Evolutionary conservation across 139 green algal species (phyloP).

Genomic region (Ettlia oleoabundans): DNA sequence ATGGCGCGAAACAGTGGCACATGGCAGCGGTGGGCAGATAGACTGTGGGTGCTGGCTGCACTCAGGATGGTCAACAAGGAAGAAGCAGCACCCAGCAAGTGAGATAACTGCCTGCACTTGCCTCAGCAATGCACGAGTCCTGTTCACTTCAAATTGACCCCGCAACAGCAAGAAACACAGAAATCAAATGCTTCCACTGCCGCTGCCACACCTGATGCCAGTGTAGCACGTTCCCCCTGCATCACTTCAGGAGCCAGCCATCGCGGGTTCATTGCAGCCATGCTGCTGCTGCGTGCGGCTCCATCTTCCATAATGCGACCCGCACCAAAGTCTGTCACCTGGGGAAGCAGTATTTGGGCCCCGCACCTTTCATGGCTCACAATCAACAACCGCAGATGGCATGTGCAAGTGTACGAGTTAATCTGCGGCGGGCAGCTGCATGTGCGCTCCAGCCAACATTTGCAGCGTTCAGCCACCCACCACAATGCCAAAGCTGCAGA

Average conservation of each 20-base stretch:
- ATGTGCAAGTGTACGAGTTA: too few species aligned
- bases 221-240: neutral
- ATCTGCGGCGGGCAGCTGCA: too few species aligned
- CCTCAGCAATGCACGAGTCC: too few species aligned
- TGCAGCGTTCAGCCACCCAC: too few species aligned
- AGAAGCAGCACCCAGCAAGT: too few species aligned
- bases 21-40: neutral
- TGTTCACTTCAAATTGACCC: too few species aligned
- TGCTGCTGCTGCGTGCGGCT: neutral
- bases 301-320: neutral
- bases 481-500: too few species aligned
- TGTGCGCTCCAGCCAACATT: too few species aligned
- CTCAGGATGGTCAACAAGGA: neutral
- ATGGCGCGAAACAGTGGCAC: neutral
- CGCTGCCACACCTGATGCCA: neutral
- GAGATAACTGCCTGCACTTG: too few species aligned
- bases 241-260: constrained; percentile 5
- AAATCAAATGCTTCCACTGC: neutral
- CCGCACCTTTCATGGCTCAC: too few species aligned
- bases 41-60: neutral
- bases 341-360: too few species aligned
- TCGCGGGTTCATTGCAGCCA: neutral
- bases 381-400: too few species aligned
- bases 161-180: neutral
- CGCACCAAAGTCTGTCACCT: constrained; percentile 8